Percentiles rank a stretch among this genome's conserved stretches.
Conservation (phyloP, 2,329 filamentous ascomycete genomes). For the Paracamarosporium sp. region DNA sequence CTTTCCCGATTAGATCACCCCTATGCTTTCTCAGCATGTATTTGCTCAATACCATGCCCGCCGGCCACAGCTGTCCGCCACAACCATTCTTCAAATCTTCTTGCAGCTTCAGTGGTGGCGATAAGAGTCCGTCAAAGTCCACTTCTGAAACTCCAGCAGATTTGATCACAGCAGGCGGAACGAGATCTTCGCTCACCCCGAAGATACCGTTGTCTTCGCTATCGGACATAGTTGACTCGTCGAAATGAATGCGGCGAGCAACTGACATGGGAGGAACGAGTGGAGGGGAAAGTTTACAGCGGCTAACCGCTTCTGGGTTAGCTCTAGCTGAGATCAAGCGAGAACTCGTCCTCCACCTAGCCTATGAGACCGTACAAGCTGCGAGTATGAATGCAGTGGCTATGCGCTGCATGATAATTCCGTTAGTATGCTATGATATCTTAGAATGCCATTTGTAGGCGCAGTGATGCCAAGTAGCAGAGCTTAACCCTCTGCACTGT, state of each 20-base stretch:
- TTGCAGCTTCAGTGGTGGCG: conserved; percentile 73
- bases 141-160: conserved; percentile 58
- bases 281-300: conserved; percentile 3
- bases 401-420: too few relatives aligned
- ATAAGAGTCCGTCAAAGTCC: conserved; percentile 76
- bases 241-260: background rate
- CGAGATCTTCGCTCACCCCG: conserved; percentile 61
- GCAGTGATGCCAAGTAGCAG: too few relatives aligned
- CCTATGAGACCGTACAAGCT: too few relatives aligned
- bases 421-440: too few relatives aligned
- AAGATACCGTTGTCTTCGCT: conserved; percentile 43
- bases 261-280: background rate
- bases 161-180: conserved; percentile 61
- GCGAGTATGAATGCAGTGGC: too few relatives aligned
- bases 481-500: too few relatives aligned
- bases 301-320: background rate
- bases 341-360: background rate
- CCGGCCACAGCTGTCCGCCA: conserved; percentile 93
- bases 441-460: too few relatives aligned
- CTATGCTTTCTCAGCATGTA: conserved; percentile 81
- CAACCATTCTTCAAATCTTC: conserved; percentile 89
- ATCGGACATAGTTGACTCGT: conserved; percentile 29
- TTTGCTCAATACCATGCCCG: conserved; percentile 84
- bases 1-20: conserved; percentile 67
- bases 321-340: conserved; percentile 15